Evolutionary conservation across 2,329 filamentous ascomycete genomes (phyloP).

Genomic region (Paraconiothyrium sp.): DNA sequence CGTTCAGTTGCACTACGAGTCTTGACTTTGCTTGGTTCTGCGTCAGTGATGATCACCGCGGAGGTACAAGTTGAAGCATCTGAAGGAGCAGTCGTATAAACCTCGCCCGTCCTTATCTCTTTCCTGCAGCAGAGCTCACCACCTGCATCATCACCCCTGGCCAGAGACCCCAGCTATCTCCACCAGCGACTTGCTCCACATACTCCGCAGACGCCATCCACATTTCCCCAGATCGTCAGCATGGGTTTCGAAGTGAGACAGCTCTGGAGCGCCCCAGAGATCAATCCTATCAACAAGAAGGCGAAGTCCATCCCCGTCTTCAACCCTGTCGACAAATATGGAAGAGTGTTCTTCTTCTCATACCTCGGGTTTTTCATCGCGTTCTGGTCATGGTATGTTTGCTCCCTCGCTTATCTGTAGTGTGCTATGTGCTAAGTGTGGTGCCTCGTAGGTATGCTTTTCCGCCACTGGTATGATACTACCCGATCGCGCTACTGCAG

Average conservation of each 20-base stretch:
- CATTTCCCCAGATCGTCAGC: conserved; percentile 14
- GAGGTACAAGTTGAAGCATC: conserved; percentile 38
- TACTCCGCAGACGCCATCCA: conserved; percentile 16
- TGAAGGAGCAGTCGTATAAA: conserved; percentile 37
- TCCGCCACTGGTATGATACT: conserved; percentile 73
- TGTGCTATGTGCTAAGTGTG: conserved; percentile 32
- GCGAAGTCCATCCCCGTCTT: conserved; percentile 81
- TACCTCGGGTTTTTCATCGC: conserved; percentile 88
- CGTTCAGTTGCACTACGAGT: conserved; percentile 30
- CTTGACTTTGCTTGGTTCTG: conserved; percentile 33
- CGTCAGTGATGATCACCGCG: conserved; percentile 45
- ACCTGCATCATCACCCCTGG: not conserved
- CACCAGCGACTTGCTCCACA: conserved; percentile 22
- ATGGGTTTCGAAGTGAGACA: conserved; percentile 48
- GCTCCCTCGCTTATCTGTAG: conserved; percentile 16
- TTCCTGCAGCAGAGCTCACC: conserved; percentile 23
- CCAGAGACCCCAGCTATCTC: conserved; percentile 13
- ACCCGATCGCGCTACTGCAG: conserved; percentile 14
- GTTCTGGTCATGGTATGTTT: conserved; percentile 78
- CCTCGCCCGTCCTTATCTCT: conserved; percentile 27
- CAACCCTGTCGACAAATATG: conserved; percentile 81
- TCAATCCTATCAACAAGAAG: conserved; percentile 87
- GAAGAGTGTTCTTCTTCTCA: conserved; percentile 88
- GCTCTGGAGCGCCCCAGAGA: conserved; percentile 66
- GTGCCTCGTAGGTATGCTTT: conserved; percentile 76